A percentile compares a stretch with the other conserved stretches of the same genome.
These are phyloP conservation scores for Truncatella angustata DNA, from an alignment of 2,329 filamentous ascomycete genomes.

Conservation along the genomic window DNA sequence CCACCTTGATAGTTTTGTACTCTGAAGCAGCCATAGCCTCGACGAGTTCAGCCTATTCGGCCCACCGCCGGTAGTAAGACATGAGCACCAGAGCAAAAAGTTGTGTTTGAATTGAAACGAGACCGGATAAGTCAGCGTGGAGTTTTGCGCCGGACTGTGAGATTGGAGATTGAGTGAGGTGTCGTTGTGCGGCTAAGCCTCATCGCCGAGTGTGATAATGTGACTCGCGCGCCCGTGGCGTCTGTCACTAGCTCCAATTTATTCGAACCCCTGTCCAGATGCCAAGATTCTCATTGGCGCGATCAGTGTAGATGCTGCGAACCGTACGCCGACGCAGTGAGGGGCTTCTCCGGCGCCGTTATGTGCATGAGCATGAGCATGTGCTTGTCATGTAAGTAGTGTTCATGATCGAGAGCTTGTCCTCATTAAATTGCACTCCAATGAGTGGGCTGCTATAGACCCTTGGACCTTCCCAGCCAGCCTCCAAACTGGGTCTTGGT, in stretches of 20 bases:
- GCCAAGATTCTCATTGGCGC: too few relatives aligned
- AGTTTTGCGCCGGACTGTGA: background rate
- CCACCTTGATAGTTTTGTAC: constrained; percentile 4
- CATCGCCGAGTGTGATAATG: constrained; percentile 5
- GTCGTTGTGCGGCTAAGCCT: background rate
- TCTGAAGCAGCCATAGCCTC: background rate
- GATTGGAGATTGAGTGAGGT: constrained; percentile 3
- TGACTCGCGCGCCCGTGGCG: constrained; percentile 7
- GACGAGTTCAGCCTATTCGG: background rate
- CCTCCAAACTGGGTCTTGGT: too few relatives aligned
- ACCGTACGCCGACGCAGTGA: too few relatives aligned
- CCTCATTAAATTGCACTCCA: too few relatives aligned
- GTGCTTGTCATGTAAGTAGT: too few relatives aligned
- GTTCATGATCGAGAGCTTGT: too few relatives aligned
- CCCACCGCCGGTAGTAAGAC: constrained; percentile 6
- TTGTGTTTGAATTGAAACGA: background rate
- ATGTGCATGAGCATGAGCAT: too few relatives aligned
- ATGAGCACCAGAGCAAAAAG: background rate
- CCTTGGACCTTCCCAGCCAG: too few relatives aligned
- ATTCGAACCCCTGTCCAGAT: background rate
- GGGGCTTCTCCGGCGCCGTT: background rate
- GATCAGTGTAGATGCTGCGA: too few relatives aligned
- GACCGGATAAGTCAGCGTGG: background rate
- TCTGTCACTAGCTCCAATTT: background rate
- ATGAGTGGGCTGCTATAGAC: too few relatives aligned